These are phyloP conservation scores for Arctium lappa DNA, from an alignment of 129 eudicot genomes.

Conservation along the genomic window DNA sequence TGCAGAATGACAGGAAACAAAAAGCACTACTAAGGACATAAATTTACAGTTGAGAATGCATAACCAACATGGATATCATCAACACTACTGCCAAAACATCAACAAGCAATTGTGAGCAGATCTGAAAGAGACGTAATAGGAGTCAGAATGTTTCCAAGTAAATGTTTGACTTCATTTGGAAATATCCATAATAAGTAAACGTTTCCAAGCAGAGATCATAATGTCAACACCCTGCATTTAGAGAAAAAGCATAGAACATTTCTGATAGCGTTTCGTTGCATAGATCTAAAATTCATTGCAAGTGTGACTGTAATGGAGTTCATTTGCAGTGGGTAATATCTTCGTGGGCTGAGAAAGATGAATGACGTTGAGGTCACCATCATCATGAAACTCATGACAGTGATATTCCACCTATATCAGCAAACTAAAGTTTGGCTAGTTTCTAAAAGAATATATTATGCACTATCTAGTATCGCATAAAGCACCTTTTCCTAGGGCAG, in stretches of 20 bases:
- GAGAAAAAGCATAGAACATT: not conserved
- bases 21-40: not conserved
- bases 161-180: not conserved
- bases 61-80: not conserved
- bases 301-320: not conserved
- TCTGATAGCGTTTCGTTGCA: not conserved
- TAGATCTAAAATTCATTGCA: not conserved
- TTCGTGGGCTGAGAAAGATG: not conserved
- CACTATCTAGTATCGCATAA: not conserved
- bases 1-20: not conserved
- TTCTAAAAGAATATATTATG: too few species aligned
- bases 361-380: not conserved
- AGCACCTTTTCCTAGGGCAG: not conserved
- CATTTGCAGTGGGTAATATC: not conserved
- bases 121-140: not conserved
- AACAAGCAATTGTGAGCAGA: not conserved
- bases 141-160: not conserved
- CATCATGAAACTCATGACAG: not conserved
- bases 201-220: not conserved
- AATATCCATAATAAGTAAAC: not conserved
- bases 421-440: not conserved
- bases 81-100: not conserved
- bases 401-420: not conserved
- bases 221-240: not conserved
- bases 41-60: not conserved